Evolutionary conservation across 106 monocot species (phyloP), one percentile per base, ranked within the genome.

Genomic region (Xerophyta viscosa): DNA sequence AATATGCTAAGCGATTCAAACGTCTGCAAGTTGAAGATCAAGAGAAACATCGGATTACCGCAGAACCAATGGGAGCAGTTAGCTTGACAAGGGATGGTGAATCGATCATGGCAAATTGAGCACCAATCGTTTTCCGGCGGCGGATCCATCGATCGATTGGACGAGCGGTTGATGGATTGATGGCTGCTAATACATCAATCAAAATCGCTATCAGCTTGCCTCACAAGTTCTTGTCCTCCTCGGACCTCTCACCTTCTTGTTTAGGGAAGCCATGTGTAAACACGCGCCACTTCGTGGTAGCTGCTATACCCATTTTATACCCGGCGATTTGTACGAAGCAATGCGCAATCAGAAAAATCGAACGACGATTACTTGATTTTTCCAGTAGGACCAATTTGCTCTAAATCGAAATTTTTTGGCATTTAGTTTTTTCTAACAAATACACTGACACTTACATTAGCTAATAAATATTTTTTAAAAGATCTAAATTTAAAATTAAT

Each of bases 1-100:
- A 39, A 39, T 2, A 39, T 39, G 39, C 39, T 12, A 39, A 8
- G 15, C 1, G 6, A 12, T 39, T 39, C 10, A 15, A 1, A 12
- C 6, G 2, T 39, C 2, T 1, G 10, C 39, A 15, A 39, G 39
- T 12, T 8, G 10, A 7, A 39, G 18, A 19, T 36, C 14, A 13
- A n/a, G 33, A 42, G 41, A 22, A 20, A 12, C 1, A 7, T 24
- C 45, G 10, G 14, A 23, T 27, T 33, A 77, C 82, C 82, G 61
- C 82, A 83, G 66, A 83, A 83, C 82, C 82, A 83, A 46, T 83
- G 82, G 66, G 77, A 83, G 66, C 92, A 93, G 14, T 93, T 93
- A 56, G 87, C 76, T 50, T 93, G 92, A 61, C 69, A 73, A 6
- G 87, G 92, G 46, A 87, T 65, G 42, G 48, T 62, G 70, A 87